Evolutionary conservation across 1,284 basidiomycete genomes (phyloP), one percentile per base, ranked within the genome.

Genomic region (Leccinum fallax): DNA sequence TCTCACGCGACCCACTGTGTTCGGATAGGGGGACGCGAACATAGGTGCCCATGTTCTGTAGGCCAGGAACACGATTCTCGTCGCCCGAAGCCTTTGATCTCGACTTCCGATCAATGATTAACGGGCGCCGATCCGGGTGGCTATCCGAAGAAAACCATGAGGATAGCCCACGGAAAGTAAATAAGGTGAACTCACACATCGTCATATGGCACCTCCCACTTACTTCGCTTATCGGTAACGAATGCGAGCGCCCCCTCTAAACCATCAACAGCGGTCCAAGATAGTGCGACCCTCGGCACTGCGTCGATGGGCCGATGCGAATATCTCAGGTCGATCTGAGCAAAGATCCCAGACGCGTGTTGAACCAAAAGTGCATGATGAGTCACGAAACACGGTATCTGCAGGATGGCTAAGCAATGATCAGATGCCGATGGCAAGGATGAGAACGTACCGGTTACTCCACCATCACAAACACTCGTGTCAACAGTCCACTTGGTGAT

Each of bases 151-250:
- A 32, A 38, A 15, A n/a, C 24, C 16, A 54, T 66, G 57, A 58
- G 61, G 32, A n/a, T 4, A 59, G 13, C 48, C 4, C 58, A n/a
- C 4, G 1, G 16, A 57, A 53, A 53, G 36, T 24, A 30, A n/a
- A 24, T 15, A 3, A 49, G 21, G 4, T n/a, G 5, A 15, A 78
- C 89, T 69, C 70, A 94, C 93, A 90, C 71, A 70, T 95, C 94
- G 68, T 95, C 94, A 67, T 92, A 95, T 0, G 94, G 94, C 0
- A 91, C 75, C 68, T 94, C 93, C 78, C 87, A 90, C 34, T 73
- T 73, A 21, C 74, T 73, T 58, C 81, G 82, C 19, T 77, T 77
- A 63, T 92, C 91, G 2, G 85, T 71, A 5, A 90, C 87, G 66
- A 94, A 93, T 2, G 86, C 81, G 36, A 95, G 72, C 5, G 89